Evolutionary conservation across 2,329 filamentous ascomycete genomes (phyloP).

Genomic region (Exutisphaerella laricina): DNA sequence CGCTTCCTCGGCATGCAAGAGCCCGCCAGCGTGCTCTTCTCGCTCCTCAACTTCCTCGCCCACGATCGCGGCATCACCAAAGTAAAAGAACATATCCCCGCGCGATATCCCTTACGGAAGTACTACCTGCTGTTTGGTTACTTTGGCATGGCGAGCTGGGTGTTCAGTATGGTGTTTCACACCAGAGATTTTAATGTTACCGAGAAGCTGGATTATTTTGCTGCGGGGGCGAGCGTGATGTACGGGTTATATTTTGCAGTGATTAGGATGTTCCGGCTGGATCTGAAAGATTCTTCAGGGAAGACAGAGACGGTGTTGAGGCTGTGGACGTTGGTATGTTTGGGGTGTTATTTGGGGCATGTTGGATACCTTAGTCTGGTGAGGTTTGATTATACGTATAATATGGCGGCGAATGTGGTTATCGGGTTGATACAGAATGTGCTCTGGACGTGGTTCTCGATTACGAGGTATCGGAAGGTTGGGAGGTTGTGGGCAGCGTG

Average conservation of each 20-base stretch:
- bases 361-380: slow-evolving; percentile 79
- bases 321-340: slow-evolving; percentile 70
- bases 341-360: slow-evolving; percentile 65
- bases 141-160: slow-evolving; percentile 77
- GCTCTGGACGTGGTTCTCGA: slow-evolving; percentile 82
- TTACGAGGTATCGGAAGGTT: slow-evolving; percentile 64
- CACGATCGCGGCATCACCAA: slow-evolving; percentile 72
- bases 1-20: slow-evolving; percentile 91
- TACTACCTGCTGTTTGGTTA: slow-evolving; percentile 79
- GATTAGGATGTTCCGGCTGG: slow-evolving; percentile 77
- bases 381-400: slow-evolving; percentile 93
- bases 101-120: slow-evolving; percentile 65
- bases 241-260: slow-evolving; percentile 86
- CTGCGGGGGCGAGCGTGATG: slow-evolving; percentile 78
- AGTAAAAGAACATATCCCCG: slow-evolving; percentile 64
- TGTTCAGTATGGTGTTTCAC: slow-evolving; percentile 87
- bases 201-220: slow-evolving; percentile 96
- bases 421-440: slow-evolving; percentile 74
- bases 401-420: slow-evolving; percentile 90
- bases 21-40: slow-evolving; percentile 89
- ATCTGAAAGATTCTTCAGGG: slow-evolving; percentile 48
- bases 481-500: slow-evolving; percentile 75
- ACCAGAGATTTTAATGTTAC: slow-evolving; percentile 78
- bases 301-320: slow-evolving; percentile 50
- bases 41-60: slow-evolving; percentile 80